Percentiles rank a stretch among this genome's conserved stretches.
These are phyloP conservation scores for Ajuga reptans DNA, from an alignment of 305 asterid species.

Conservation along the genomic window DNA sequence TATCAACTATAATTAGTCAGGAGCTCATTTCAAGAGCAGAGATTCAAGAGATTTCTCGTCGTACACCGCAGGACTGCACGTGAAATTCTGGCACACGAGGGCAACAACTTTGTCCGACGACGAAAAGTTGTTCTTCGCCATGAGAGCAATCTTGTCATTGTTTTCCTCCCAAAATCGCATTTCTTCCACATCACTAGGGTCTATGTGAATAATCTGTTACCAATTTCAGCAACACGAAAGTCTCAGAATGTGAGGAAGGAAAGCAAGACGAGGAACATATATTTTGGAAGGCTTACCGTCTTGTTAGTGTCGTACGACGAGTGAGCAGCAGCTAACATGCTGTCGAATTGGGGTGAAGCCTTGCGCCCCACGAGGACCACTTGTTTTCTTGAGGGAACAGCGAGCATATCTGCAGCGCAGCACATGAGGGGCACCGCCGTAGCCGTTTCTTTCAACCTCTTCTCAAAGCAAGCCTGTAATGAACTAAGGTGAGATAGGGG, in stretches of 20 bases:
- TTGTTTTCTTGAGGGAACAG: slow-evolving; percentile 56
- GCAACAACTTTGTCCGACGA: slow-evolving; percentile 41
- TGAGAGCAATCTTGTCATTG: slow-evolving; percentile 47
- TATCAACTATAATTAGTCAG: neutral
- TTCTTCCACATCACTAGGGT: slow-evolving; percentile 54
- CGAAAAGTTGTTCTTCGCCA: slow-evolving; percentile 49
- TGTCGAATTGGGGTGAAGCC: slow-evolving; percentile 30
- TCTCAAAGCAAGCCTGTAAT: slow-evolving; percentile 79
- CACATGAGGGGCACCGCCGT: slow-evolving; percentile 84
- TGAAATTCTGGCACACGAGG: slow-evolving; percentile 71
- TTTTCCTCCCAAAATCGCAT: slow-evolving; percentile 59
- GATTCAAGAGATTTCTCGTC: slow-evolving; percentile 41
- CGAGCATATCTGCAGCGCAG: slow-evolving; percentile 78
- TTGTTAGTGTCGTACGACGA: slow-evolving; percentile 55
- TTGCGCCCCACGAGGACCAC: slow-evolving; percentile 57
- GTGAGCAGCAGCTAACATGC: slow-evolving; percentile 68
- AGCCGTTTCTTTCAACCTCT: slow-evolving; percentile 56
- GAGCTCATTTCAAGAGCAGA: slow-evolving; percentile 33
- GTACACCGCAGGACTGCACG: slow-evolving; percentile 59
- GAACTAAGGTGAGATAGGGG: neutral
- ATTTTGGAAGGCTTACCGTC: slow-evolving; percentile 37
- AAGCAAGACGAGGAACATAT: neutral
- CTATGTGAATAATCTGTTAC: slow-evolving; percentile 73
- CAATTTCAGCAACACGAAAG: neutral
- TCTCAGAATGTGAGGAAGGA: neutral